Conservation (phyloP, 768 basidiomycete genomes). For the Tephrocybe sp. region DNA sequence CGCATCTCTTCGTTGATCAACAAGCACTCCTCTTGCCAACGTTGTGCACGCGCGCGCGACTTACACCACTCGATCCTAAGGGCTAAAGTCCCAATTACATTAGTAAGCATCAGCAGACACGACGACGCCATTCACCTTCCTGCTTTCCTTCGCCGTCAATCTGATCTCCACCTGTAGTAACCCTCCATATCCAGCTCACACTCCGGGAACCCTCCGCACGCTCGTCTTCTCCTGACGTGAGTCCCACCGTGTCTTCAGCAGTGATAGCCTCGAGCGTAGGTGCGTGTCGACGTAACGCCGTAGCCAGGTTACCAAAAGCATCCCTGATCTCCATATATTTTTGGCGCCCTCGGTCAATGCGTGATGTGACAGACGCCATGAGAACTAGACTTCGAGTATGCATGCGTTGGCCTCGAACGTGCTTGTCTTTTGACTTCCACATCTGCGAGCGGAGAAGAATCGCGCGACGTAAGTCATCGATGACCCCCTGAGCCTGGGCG, state of each 20-base stretch:
- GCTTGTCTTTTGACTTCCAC: slow-evolving; percentile 27
- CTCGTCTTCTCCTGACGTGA: neutral
- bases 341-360: neutral
- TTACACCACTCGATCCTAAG: too few relatives aligned
- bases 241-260: neutral
- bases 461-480: slow-evolving; percentile 25
- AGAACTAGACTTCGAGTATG: slow-evolving; percentile 21
- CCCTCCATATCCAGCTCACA: slow-evolving; percentile 1
- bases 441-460: slow-evolving; percentile 28
- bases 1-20: slow-evolving; percentile 32
- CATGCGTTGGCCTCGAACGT: slow-evolving; percentile 23
- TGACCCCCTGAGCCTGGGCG: slow-evolving; percentile 25
- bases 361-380: slow-evolving; percentile 1
- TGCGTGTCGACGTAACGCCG: too few relatives aligned
- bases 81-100: too few relatives aligned
- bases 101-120: too few relatives aligned
- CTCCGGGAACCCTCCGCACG: neutral
- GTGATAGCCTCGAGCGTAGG: neutral
- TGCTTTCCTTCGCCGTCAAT: slow-evolving; percentile 4
- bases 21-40: slow-evolving; percentile 33
- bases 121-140: too few relatives aligned
- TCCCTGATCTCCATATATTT: neutral
- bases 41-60: slow-evolving; percentile 27
- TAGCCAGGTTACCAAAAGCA: neutral
- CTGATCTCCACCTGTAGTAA: neutral